Percentiles rank a stretch among this genome's conserved stretches.
Conservation (phyloP, 768 basidiomycete species). For the Agaricus sinodeliciosus region DNA sequence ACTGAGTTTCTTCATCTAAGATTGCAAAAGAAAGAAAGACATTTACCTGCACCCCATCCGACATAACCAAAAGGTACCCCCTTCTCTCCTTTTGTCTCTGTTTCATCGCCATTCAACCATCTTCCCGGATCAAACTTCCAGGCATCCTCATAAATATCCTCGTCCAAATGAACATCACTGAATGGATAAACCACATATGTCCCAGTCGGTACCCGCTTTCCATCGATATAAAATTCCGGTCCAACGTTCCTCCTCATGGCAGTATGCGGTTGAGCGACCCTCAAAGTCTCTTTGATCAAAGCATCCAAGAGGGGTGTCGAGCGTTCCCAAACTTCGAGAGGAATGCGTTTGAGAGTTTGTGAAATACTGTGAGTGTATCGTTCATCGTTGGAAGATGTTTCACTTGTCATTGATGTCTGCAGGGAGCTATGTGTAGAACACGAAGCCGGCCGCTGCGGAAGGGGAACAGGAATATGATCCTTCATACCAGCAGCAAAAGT, state of each 20-base stretch:
- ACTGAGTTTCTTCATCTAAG: not conserved
- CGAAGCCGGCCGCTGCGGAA: not conserved
- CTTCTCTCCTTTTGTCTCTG: conserved; percentile 20
- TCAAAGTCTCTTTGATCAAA: conserved; percentile 70
- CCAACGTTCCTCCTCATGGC: conserved; percentile 80
- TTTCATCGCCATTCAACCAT: conserved; percentile 2
- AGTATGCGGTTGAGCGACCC: conserved; percentile 72
- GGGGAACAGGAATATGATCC: not conserved
- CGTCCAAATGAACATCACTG: conserved; percentile 71
- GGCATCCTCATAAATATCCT: conserved; percentile 66
- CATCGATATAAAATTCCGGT: conserved; percentile 62
- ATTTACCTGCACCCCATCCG: conserved; percentile 77
- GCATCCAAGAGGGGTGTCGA: conserved; percentile 66
- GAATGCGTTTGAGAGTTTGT: conserved; percentile 47
- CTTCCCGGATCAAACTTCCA: conserved; percentile 71
- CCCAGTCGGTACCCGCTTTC: conserved; percentile 64
- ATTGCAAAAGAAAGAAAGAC: not conserved
- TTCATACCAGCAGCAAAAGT: not conserved
- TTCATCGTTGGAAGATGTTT: not conserved
- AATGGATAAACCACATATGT: conserved; percentile 77
- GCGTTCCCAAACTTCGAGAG: conserved; percentile 64
- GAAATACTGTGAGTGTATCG: conserved; percentile 24
- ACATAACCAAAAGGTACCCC: conserved; percentile 53
- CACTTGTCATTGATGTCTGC: no score
- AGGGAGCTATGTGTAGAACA: not conserved